Base-by-base conservation (phyloP, 2,329 filamentous ascomycete species). In the Raffaelea albimanens region DNA sequence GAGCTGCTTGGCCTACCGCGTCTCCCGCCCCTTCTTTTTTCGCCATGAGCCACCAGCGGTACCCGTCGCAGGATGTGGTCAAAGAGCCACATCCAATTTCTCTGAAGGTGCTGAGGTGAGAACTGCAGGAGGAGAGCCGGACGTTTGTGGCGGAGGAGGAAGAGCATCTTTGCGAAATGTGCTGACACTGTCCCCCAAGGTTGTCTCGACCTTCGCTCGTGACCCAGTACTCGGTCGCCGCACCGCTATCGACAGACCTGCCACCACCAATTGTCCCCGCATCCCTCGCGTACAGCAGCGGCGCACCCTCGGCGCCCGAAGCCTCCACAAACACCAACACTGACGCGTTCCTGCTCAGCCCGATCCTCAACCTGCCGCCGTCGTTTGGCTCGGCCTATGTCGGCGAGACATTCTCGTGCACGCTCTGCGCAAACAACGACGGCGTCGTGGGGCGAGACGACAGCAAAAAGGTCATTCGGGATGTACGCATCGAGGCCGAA, bases 331-430 rank as follows among this genome's bases (percentile, higher is more conserved):
- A 60, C 47, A 71, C 72, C 25, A 78, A 77, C 53, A 68, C 75
- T 4, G 64, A 69, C 14, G 73, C 76, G 7, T 80, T 80, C 61
- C 63, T 81, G 50, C 71, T 83, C 53, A 75, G 73, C 31, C 79
- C 79, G 1, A 72, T 82, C 46, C 76, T 97, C 58, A 93, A 87
- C 42, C 81, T 97, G 1, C 91, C 93, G 10, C 83, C 89, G 16
- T 85, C 88, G 0, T 97, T 98, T 63, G 91, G 90, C 40, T 91
- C 87, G 13, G 90, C 91, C 9, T 96, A 96, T 63, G 91, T 97
- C 19, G 93, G 93, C 57, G 90, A 97, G 69, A 88, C 84, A 0
- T 97, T 98, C 67, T 83, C 84, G 54, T 98, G 93, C 67, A 95
- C 91, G 2, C 75, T 97, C 20, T 95, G 90, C 67, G 90, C 87